These are phyloP conservation scores for Lepiota brunneoincarnata DNA, from an alignment of 768 basidiomycete species.

Conservation along the genomic window DNA sequence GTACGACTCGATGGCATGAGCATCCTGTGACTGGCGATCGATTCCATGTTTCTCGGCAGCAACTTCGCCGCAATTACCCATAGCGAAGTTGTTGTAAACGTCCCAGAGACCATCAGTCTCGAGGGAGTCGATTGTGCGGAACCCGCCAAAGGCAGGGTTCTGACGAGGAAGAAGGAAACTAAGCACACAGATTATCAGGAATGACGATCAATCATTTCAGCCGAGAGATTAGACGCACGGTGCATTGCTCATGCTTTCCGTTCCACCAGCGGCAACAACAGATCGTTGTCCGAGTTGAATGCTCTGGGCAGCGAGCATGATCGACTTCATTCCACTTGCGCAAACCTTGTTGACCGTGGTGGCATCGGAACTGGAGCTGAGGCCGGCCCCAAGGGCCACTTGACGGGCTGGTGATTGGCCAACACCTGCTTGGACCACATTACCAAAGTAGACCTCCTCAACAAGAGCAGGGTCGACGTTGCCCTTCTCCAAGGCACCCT, in stretches of 20 bases:
- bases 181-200: slow-evolving; percentile 11
- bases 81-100: slow-evolving; percentile 95
- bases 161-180: slow-evolving; percentile 83
- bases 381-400: slow-evolving; percentile 88
- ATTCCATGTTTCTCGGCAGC: slow-evolving; percentile 82
- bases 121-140: slow-evolving; percentile 82
- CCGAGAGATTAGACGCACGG: slow-evolving; percentile 63
- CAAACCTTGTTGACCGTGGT: slow-evolving; percentile 99
- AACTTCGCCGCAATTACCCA: slow-evolving; percentile 96
- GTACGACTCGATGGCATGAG: slow-evolving; percentile 93
- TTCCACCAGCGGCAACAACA: slow-evolving; percentile 92
- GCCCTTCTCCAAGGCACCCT: slow-evolving; percentile 81
- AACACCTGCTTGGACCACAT: slow-evolving; percentile 96
- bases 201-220: slow-evolving; percentile 1
- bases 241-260: slow-evolving; percentile 99
- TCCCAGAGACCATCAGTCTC: slow-evolving; percentile 95
- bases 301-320: slow-evolving; percentile 91
- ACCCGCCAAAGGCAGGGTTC: slow-evolving; percentile 86
- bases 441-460: slow-evolving; percentile 98
- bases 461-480: slow-evolving; percentile 76
- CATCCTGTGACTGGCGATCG: slow-evolving; percentile 83
- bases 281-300: slow-evolving; percentile 84
- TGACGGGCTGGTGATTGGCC: slow-evolving; percentile 99
- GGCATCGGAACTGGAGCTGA: slow-evolving; percentile 84
- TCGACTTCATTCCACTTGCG: slow-evolving; percentile 93